phyloP scores from a whole-genome alignment of 768 basidiomycete genomes.

The Suillus paluster region DNA sequence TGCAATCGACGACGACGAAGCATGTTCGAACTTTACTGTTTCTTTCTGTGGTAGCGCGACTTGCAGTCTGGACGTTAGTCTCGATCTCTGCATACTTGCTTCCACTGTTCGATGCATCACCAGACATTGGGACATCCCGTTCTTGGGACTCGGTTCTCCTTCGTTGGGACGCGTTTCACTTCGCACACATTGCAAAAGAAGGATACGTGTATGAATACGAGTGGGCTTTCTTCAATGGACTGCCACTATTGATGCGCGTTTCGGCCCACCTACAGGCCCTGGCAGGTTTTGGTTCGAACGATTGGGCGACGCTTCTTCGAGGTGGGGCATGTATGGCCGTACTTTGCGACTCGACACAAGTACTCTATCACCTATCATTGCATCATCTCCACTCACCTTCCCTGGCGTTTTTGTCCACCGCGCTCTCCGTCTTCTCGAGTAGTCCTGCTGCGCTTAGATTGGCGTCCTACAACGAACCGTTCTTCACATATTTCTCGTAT shows the following conservation, averaged over 20 bases:
- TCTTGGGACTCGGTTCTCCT: constrained; percentile 43
- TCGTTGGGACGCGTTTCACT: constrained; percentile 92
- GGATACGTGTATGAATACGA: constrained; percentile 74
- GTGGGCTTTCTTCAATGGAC: constrained; percentile 86
- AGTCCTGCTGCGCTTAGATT: constrained; percentile 77
- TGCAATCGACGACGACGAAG: neutral
- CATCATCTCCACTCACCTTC: constrained; percentile 56
- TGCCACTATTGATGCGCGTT: constrained; percentile 56
- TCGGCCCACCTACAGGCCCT: constrained; percentile 23
- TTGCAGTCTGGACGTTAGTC: constrained; percentile 23
- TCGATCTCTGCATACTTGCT: constrained; percentile 23
- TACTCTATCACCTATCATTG: constrained; percentile 63
- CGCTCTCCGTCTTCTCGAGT: constrained; percentile 79
- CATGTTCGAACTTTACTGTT: constrained; percentile 28
- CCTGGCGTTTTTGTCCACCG: constrained; percentile 62
- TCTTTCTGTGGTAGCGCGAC: constrained; percentile 26
- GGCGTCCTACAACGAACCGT: constrained; percentile 83
- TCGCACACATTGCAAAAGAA: constrained; percentile 63
- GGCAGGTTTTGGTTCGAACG: constrained; percentile 9
- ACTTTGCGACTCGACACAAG: constrained; percentile 46
- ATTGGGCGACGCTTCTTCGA: constrained; percentile 35
- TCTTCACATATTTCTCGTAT: constrained; percentile 84
- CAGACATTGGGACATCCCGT: constrained; percentile 18
- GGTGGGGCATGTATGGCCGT: constrained; percentile 43
- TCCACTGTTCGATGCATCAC: constrained; percentile 31